Evolutionary conservation across 1,284 basidiomycete genomes (phyloP).

Genomic region (Cutaneotrichosporon sp.): DNA sequence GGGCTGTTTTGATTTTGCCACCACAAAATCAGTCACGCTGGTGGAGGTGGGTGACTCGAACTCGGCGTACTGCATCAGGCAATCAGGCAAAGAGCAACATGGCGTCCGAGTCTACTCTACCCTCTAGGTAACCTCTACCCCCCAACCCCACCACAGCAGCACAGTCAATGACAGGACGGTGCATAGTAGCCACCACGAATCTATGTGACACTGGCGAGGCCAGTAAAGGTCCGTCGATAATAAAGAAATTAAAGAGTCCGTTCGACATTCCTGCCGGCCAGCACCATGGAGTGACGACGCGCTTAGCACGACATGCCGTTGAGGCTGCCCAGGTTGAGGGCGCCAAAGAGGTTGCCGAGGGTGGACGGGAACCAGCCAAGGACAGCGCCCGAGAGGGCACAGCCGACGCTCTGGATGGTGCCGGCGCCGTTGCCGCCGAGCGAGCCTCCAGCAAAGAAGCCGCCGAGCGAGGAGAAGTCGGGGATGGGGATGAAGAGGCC

Average conservation of each 20-base stretch:
- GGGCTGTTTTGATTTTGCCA: too few species aligned
- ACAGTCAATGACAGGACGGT: background rate
- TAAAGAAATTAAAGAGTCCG: background rate
- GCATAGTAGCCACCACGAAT: background rate
- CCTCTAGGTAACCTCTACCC: too few species aligned
- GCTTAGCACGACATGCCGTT: constrained; percentile 19
- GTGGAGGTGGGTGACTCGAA: too few species aligned
- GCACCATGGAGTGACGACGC: background rate
- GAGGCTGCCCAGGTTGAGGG: constrained; percentile 10
- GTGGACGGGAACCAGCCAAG: constrained; percentile 20
- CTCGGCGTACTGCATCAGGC: too few species aligned
- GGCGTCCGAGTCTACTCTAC: too few species aligned
- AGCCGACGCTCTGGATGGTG: constrained; percentile 15
- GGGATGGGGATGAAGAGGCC: constrained; percentile 22
- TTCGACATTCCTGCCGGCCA: background rate
- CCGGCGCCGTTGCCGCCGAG: constrained; percentile 3
- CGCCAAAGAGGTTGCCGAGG: constrained; percentile 8
- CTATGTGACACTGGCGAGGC: background rate
- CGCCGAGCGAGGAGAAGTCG: constrained; percentile 10
- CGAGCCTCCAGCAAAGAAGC: constrained; percentile 7
- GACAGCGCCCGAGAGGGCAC: constrained; percentile 12
- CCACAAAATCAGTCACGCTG: too few species aligned
- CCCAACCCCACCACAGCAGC: too few species aligned
- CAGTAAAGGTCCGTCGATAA: background rate
- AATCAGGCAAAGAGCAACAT: too few species aligned